Evolutionary conservation across 371 early-diverging fungal species (phyloP).

Genomic region (Mucor lusitanicus): DNA sequence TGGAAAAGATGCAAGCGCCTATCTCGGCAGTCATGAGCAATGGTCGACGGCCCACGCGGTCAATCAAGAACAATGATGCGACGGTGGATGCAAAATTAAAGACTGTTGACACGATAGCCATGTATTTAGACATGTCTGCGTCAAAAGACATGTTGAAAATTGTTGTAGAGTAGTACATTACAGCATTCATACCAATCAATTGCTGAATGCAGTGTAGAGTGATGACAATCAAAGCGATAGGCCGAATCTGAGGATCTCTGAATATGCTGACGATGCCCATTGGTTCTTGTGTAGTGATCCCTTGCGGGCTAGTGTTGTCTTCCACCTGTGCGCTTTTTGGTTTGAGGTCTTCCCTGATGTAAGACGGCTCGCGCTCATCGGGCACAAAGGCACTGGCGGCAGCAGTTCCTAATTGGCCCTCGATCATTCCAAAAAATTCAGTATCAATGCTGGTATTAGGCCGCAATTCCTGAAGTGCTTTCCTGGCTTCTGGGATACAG

Average conservation of each 20-base stretch:
- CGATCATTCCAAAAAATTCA: slow-evolving; percentile 15
- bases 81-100: slow-evolving; percentile 64
- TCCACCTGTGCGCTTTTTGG: neutral
- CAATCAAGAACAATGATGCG: slow-evolving; percentile 45
- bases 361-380: slow-evolving; percentile 67
- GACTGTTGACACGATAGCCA: slow-evolving; percentile 58
- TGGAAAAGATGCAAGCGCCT: slow-evolving; percentile 56
- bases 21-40: slow-evolving; percentile 63
- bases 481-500: slow-evolving; percentile 51
- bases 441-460: neutral
- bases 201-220: slow-evolving; percentile 67
- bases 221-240: slow-evolving; percentile 55
- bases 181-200: slow-evolving; percentile 82
- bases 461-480: slow-evolving; percentile 56
- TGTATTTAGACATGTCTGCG: slow-evolving; percentile 51
- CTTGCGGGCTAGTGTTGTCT: too few relatives aligned
- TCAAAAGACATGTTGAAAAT: slow-evolving; percentile 47
- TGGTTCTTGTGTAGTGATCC: neutral
- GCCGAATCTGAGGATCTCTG: slow-evolving; percentile 41
- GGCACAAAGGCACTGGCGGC: slow-evolving; percentile 24
- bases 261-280: slow-evolving; percentile 39
- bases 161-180: slow-evolving; percentile 77
- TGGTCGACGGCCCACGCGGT: slow-evolving; percentile 26
- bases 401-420: slow-evolving; percentile 8
- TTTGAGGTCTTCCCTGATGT: neutral